Evolutionary conservation across 371 early-diverging fungal genomes (phyloP), one percentile per base, ranked within the genome.

Genomic region (Mucor circinelloides): DNA sequence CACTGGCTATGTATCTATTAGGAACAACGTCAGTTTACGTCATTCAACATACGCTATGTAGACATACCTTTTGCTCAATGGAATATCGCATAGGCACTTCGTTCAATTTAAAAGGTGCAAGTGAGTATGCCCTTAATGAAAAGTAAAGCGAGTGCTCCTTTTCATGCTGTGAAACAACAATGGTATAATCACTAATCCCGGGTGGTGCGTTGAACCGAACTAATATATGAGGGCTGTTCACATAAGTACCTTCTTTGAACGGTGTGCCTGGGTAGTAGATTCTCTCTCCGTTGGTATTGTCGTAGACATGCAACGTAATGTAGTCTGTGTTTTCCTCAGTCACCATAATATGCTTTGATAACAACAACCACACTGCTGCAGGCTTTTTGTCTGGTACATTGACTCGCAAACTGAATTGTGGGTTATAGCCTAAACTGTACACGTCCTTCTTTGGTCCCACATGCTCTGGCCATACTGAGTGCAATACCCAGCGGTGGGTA

Each of bases 241-340:
- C 90, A 74, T 94, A 94, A 19, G 88, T 89, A 15, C 94, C 94
- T 70, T 84, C 76, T 70, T 81, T 86, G 67, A 91, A 77, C 1
- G 94, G 89, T 17, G 84, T 85, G 15, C 86, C 90, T 17, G 92
- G 92, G 67, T 93, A 94, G 72, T 89, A 93, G 3, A 96, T 83
- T 32, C 93, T 78, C 23, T 89, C 81, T 6, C 94, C 90, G 44
- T 85, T 78, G 46, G 91, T 87, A 56, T 85, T 78, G 42, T 85
- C 84, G 71, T 91, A 96, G 4, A 96, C 84, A 75, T 94, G 94
- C 8, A 94, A 67, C 1, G 96, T 91, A 44, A 95, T 93, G 67
- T 88, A 95, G 62, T 95, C 95, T 13, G 80, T 81, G 72, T 93
- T 94, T 66, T 93, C 92, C 63, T 92, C 94, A 34, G 92, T 93